Conservation (phyloP, 345 rosid genomes). For the Clarkia xantiana region DNA sequence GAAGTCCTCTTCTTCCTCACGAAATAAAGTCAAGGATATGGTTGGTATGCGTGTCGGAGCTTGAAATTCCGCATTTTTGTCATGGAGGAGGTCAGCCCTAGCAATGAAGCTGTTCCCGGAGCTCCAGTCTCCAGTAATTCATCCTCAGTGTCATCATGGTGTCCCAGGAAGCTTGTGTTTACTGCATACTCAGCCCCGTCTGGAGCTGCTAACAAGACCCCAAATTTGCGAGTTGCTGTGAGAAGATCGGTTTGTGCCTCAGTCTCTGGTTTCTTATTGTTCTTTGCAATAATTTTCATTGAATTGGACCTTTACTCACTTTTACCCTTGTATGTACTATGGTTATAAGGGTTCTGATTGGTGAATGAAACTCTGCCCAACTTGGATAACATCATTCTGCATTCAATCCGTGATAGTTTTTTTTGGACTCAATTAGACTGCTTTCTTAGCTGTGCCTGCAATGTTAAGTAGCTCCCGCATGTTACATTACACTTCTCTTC, state of each 20-base stretch:
- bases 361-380: too few relatives aligned
- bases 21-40: constrained; percentile 17
- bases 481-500: too few relatives aligned
- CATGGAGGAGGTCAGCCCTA: constrained; percentile 55
- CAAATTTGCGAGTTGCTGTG: constrained; percentile 29
- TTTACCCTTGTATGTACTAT: not conserved
- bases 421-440: too few relatives aligned
- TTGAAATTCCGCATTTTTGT: constrained; percentile 21
- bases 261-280: not conserved
- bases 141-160: constrained; percentile 30
- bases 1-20: not conserved
- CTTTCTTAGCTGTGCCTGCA: too few relatives aligned
- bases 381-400: too few relatives aligned
- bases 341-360: not conserved
- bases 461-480: too few relatives aligned
- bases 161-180: constrained; percentile 60
- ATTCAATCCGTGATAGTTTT: too few relatives aligned
- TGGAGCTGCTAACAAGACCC: constrained; percentile 18
- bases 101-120: constrained; percentile 22
- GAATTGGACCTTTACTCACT: too few relatives aligned
- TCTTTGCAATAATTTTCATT: not conserved
- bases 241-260: constrained; percentile 54
- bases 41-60: constrained; percentile 16
- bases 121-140: constrained; percentile 16
- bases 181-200: constrained; percentile 20